phyloP scores from a whole-genome alignment of 73 alveolate genomes.

The Paramecium octaurelia region DNA sequence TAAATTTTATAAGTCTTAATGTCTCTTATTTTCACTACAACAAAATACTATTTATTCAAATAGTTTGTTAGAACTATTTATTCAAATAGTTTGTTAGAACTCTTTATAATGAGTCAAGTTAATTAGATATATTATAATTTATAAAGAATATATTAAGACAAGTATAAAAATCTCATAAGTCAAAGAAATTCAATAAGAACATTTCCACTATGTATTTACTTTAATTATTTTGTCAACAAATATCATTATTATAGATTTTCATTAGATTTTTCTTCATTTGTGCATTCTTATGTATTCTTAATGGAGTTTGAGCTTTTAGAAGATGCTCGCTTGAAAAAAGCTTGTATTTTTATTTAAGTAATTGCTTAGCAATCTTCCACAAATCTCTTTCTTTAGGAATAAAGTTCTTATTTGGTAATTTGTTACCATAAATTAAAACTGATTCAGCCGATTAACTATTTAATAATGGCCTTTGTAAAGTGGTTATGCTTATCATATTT shows the following conservation, averaged over 20 bases:
- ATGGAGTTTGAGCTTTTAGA: background rate
- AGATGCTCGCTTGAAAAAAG: background rate
- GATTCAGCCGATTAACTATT: background rate
- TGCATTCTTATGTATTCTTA: background rate
- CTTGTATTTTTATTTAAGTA: background rate
- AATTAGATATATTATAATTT: background rate
- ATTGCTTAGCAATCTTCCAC: background rate
- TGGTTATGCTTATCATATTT: background rate
- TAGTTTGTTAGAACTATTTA: background rate
- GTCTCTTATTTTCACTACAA: background rate
- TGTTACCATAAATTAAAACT: background rate
- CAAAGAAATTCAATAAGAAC: background rate
- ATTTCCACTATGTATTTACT: background rate
- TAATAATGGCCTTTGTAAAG: background rate
- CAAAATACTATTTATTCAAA: no score
- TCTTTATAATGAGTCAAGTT: no score
- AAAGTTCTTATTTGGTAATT: constrained; percentile 8
- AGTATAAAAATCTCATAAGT: background rate
- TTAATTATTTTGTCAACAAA: background rate
- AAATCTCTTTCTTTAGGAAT: background rate
- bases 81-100: background rate
- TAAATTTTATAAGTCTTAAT: no score
- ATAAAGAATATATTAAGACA: background rate
- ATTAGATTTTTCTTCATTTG: background rate
- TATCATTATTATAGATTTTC: background rate